Evolutionary conservation across 2,329 filamentous ascomycete species (phyloP).

Genomic region (Onygenales sp.): DNA sequence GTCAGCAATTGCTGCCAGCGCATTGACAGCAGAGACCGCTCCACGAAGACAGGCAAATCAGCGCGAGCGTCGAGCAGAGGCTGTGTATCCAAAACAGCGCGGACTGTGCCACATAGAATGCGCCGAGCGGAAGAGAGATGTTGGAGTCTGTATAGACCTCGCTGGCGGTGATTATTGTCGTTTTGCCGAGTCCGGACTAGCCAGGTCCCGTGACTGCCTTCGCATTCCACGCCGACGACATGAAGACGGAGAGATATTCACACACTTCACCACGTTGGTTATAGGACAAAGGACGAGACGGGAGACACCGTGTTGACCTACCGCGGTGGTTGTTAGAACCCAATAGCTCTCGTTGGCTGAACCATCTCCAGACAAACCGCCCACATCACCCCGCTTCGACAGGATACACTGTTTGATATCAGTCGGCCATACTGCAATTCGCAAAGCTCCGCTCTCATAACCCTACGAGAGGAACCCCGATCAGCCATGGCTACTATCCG

Average conservation of each 20-base stretch:
- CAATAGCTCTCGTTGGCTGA: too few relatives aligned
- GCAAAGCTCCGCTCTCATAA: background rate
- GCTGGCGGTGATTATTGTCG: background rate
- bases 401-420: background rate
- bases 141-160: background rate
- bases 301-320: too few relatives aligned
- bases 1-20: background rate
- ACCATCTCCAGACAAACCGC: background rate
- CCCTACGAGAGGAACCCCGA: background rate
- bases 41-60: background rate
- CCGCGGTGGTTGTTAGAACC: too few relatives aligned
- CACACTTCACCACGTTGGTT: too few relatives aligned
- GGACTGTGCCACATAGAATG: background rate
- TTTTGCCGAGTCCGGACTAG: slow-evolving; percentile 1
- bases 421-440: background rate
- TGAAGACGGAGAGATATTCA: too few relatives aligned
- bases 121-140: background rate
- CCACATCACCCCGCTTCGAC: background rate
- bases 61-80: background rate
- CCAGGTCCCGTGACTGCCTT: slow-evolving; percentile 1
- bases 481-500: slow-evolving; percentile 69
- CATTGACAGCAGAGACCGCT: background rate
- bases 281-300: too few relatives aligned
- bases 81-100: slow-evolving; percentile 1
- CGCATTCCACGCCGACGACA: too few relatives aligned